phyloP scores from a whole-genome alignment of 306 rosid species.

The Trifolium dubium region DNA sequence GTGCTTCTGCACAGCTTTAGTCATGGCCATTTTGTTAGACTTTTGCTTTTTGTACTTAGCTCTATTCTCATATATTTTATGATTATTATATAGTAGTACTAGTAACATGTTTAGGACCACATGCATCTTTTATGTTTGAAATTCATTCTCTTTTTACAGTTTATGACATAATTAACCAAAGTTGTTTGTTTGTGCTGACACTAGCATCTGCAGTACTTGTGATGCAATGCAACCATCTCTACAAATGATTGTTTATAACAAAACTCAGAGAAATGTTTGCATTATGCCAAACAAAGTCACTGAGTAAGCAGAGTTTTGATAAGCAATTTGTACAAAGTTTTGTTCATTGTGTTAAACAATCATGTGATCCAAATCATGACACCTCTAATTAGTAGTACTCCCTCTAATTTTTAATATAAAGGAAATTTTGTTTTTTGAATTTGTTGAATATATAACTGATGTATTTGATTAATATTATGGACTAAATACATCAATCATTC shows the following conservation, averaged over 20 bases:
- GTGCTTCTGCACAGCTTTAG: constrained; percentile 39
- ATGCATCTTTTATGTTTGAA: constrained; percentile 4
- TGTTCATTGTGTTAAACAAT: constrained; percentile 28
- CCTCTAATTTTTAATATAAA: too few species aligned
- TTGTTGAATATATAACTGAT: too few species aligned
- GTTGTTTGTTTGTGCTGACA: constrained; percentile 34
- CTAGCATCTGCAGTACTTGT: constrained; percentile 19
- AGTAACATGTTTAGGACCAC: constrained; percentile 38
- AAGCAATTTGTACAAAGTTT: constrained; percentile 6
- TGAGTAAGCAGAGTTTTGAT: constrained; percentile 27
- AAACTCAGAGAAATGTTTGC: constrained; percentile 45
- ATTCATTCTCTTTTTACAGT: constrained; percentile 8
- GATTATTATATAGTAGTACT: constrained; percentile 5
- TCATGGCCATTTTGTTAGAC: constrained; percentile 26
- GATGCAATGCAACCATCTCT: constrained; percentile 36
- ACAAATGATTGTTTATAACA: constrained; percentile 48
- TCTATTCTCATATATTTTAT: constrained; percentile 19
- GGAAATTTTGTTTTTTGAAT: too few species aligned
- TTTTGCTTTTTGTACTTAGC: constrained; percentile 35
- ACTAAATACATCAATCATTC: too few species aligned
- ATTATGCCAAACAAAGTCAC: constrained; percentile 33
- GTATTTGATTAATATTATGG: too few species aligned
- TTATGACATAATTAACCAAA: constrained; percentile 37
- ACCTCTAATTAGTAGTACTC: background rate
- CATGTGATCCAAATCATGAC: constrained; percentile 24